phyloP scores from a whole-genome alignment of 2,329 filamentous ascomycete species.

The Neopestalotiopsis rosae region DNA sequence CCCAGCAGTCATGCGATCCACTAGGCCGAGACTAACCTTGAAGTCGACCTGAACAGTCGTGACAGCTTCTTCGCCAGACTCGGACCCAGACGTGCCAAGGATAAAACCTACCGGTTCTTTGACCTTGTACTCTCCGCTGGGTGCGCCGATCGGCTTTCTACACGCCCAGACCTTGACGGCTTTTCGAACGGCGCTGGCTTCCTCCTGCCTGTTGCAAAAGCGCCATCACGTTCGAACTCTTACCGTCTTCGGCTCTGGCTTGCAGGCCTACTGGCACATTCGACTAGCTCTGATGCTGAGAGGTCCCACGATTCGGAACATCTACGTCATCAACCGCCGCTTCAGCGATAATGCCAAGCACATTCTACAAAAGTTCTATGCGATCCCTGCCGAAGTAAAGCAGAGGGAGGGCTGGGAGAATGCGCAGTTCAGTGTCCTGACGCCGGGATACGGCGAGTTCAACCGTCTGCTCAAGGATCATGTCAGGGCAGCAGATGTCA shows the following conservation, averaged over 20 bases:
- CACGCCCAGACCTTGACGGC: conserved; percentile 78
- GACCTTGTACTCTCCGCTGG: conserved; percentile 69
- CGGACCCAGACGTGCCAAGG: conserved; percentile 34
- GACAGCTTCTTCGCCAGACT: conserved; percentile 57
- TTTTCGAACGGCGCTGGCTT: conserved; percentile 79
- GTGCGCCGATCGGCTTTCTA: conserved; percentile 69
- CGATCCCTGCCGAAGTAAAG: conserved; percentile 49
- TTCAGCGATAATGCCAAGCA: conserved; percentile 64
- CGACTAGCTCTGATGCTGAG: conserved; percentile 80
- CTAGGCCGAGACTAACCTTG: conserved; percentile 10
- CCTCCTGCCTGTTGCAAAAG: conserved; percentile 67
- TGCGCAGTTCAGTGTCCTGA: conserved; percentile 72
- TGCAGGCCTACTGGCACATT: conserved; percentile 95
- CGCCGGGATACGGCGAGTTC: conserved; percentile 73
- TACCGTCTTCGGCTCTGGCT: conserved; percentile 85
- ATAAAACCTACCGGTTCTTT: conserved; percentile 68
- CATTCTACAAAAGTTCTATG: conserved; percentile 55
- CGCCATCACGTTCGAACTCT: conserved; percentile 76
- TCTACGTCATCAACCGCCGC: conserved; percentile 82
- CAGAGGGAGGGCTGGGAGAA: conserved; percentile 65
- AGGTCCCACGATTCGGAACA: conserved; percentile 72
- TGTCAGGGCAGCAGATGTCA: conserved; percentile 74
- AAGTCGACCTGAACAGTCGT: conserved; percentile 53
- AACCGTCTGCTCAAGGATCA: conserved; percentile 71
- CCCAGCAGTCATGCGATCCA: not conserved